Percentiles rank a stretch among this genome's conserved stretches.
Evolutionary conservation across 106 monocot species (phyloP).

Genomic region (Acorus gramineus): DNA sequence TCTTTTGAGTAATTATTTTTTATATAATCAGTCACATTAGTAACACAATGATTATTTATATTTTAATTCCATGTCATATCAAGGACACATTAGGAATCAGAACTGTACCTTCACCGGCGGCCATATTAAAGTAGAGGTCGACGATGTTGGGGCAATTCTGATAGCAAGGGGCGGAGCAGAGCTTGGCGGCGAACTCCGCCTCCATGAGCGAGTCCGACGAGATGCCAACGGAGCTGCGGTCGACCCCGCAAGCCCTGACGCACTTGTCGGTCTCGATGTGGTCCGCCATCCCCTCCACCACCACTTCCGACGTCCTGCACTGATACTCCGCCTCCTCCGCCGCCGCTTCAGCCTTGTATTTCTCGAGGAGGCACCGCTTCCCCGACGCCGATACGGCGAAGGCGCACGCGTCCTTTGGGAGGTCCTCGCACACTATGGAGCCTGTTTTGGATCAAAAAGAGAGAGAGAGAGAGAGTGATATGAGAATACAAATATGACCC

Average conservation of each 20-base stretch:
- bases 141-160: conserved; percentile 18
- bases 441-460: too few species aligned
- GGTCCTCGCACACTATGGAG: conserved; percentile 38
- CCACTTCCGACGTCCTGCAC: conserved; percentile 57
- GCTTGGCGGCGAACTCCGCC: conserved; percentile 6
- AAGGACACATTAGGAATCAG: background rate
- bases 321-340: conserved; percentile 31
- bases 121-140: conserved; percentile 30
- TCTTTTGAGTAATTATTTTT: too few species aligned
- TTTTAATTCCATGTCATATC: too few species aligned
- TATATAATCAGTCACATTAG: too few species aligned
- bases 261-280: conserved; percentile 61
- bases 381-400: conserved; percentile 60
- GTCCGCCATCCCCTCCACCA: conserved; percentile 32
- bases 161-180: conserved; percentile 16
- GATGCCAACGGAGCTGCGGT: conserved; percentile 18
- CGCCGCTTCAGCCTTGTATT: background rate
- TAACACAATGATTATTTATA: too few species aligned
- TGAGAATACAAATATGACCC: too few species aligned
- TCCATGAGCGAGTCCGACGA: conserved; percentile 14
- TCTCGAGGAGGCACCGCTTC: conserved; percentile 73
- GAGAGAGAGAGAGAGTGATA: too few species aligned
- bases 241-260: conserved; percentile 13
- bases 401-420: conserved; percentile 62
- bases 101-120: conserved; percentile 27